These are phyloP conservation scores for Plasmopara viticola DNA, from an alignment of 352 stramenopile species.

Conservation along the genomic window DNA sequence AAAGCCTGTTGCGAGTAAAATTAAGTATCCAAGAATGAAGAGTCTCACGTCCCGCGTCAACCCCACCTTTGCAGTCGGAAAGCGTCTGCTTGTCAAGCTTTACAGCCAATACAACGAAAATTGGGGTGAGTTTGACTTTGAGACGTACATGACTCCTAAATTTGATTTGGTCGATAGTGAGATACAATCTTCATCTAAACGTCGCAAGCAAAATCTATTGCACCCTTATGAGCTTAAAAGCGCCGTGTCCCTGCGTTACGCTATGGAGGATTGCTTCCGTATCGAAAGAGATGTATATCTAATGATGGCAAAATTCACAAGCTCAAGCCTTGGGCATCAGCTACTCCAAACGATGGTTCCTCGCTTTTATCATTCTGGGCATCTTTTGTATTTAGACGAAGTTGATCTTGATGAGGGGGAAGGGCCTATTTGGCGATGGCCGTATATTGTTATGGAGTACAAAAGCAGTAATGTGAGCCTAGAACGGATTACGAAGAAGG, in stretches of 20 bases:
- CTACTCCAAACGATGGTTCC: constrained; percentile 37
- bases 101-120: constrained; percentile 81
- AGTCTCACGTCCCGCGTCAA: constrained; percentile 73
- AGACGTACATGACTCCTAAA: constrained; percentile 52
- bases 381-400: constrained; percentile 54
- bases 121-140: constrained; percentile 75
- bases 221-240: constrained; percentile 47
- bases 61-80: constrained; percentile 63
- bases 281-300: constrained; percentile 54
- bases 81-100: constrained; percentile 65
- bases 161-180: constrained; percentile 24
- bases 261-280: constrained; percentile 74
- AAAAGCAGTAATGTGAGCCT: constrained; percentile 46
- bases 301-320: constrained; percentile 33
- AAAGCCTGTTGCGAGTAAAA: constrained; percentile 14
- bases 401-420: constrained; percentile 65
- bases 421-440: constrained; percentile 74
- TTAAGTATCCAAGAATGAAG: constrained; percentile 38
- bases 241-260: constrained; percentile 49
- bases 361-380: constrained; percentile 39
- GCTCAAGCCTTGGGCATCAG: constrained; percentile 1
- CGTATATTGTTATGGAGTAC: constrained; percentile 74
- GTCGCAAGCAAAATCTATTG: constrained; percentile 35
- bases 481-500: constrained; percentile 41
- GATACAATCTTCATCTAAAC: constrained; percentile 25